phyloP scores from a whole-genome alignment of 805 yeast genomes.

The Limtongozyma cylindracea region DNA sequence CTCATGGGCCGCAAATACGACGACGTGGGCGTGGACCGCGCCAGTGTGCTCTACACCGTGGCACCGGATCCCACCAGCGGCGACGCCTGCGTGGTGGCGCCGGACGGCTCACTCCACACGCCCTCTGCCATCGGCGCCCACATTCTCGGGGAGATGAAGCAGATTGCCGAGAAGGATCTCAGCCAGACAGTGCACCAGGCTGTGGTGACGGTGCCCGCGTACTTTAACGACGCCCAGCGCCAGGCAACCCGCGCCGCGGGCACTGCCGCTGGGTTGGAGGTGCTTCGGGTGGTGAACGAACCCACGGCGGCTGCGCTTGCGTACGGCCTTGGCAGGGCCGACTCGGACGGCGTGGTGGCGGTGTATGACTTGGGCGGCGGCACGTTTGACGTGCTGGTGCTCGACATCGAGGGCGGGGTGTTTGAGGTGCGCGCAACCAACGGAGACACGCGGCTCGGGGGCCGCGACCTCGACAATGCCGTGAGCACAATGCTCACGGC shows the following conservation, averaged over 20 bases:
- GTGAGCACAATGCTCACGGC: no score
- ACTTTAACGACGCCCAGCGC: conserved; percentile 61
- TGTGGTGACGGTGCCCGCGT: conserved; percentile 69
- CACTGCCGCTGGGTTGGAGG: conserved; percentile 46
- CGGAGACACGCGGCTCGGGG: conserved; percentile 72
- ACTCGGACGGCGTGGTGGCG: conserved; percentile 20
- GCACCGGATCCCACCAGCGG: conserved; percentile 33
- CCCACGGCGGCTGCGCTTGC: conserved; percentile 14
- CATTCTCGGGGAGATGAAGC: conserved; percentile 37
- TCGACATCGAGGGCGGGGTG: conserved; percentile 60
- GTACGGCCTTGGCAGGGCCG: no score
- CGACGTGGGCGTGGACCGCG: conserved; percentile 49
- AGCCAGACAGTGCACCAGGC: conserved; percentile 26
- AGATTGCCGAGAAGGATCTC: conserved; percentile 29
- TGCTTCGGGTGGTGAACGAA: conserved; percentile 54
- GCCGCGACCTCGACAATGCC: conserved; percentile 63
- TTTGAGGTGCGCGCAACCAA: conserved; percentile 66
- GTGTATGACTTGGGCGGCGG: conserved; percentile 72
- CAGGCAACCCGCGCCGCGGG: conserved; percentile 74
- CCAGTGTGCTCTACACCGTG: conserved; percentile 36
- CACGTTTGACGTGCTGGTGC: conserved; percentile 57
- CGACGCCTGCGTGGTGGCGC: conserved; percentile 40
- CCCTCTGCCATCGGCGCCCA: conserved; percentile 55
- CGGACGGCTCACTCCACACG: conserved; percentile 17
- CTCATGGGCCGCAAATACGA: conserved; percentile 48